Percentiles rank a stretch among this genome's conserved stretches.
These are phyloP conservation scores for Backusella westeae DNA, from an alignment of 192 early-diverging fungal genomes.

Conservation along the genomic window DNA sequence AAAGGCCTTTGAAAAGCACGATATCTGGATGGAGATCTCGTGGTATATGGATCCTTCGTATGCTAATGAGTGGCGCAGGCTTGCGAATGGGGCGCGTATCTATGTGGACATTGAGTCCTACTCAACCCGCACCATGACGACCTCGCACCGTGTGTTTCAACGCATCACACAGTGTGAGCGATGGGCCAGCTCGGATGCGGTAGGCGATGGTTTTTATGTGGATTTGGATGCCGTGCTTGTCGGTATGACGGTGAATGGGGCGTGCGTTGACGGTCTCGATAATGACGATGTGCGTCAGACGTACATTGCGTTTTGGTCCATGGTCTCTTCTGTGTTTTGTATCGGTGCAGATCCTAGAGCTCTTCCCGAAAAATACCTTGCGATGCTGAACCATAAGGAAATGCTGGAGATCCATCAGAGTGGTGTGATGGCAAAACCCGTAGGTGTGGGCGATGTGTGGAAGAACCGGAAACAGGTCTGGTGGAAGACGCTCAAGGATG, in stretches of 20 bases:
- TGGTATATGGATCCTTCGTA: conserved; percentile 28
- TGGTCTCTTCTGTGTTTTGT: conserved; percentile 29
- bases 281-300: conserved; percentile 25
- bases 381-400: conserved; percentile 24
- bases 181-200: conserved; percentile 17
- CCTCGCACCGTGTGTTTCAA: conserved; percentile 26
- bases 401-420: conserved; percentile 28
- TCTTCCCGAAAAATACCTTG: conserved; percentile 26
- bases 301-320: conserved; percentile 32
- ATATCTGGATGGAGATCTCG: conserved; percentile 35
- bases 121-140: conserved; percentile 29
- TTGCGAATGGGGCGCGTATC: conserved; percentile 25
- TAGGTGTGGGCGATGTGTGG: conserved; percentile 18
- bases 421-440: conserved; percentile 26
- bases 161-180: conserved; percentile 16
- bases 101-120: conserved; percentile 35
- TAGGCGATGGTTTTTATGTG: conserved; percentile 26
- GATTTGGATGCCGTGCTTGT: conserved; percentile 28
- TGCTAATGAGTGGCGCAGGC: conserved; percentile 18
- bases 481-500: conserved; percentile 28
- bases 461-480: conserved; percentile 29
- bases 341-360: conserved; percentile 28
- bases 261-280: conserved; percentile 29
- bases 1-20: conserved; percentile 20
- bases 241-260: conserved; percentile 29